These are phyloP conservation scores for California macrophylla DNA, from an alignment of 441 rosid genomes.

Conservation along the genomic window DNA sequence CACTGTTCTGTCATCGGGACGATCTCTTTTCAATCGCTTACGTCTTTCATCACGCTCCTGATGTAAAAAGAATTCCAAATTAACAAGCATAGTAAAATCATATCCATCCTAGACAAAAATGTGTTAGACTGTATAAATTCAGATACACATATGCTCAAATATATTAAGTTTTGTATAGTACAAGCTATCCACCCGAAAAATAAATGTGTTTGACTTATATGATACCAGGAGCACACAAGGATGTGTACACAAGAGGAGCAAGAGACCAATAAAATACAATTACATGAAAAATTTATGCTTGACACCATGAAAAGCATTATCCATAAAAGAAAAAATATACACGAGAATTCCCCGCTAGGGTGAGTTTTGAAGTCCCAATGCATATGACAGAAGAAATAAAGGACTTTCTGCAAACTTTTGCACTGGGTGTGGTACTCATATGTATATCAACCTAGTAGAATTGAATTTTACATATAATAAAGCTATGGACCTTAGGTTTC, in stretches of 20 bases:
- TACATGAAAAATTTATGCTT: neutral
- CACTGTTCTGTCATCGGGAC: slow-evolving; percentile 45
- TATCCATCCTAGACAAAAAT: neutral
- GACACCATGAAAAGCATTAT: neutral
- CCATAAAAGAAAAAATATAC: neutral
- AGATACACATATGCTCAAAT: neutral
- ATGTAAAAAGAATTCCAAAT: slow-evolving; percentile 8
- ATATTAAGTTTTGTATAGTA: no score
- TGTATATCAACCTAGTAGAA: neutral
- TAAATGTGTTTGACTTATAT: neutral
- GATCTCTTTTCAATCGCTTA: slow-evolving; percentile 58
- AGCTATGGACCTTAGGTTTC: neutral
- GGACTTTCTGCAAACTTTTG: neutral
- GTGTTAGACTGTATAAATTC: neutral
- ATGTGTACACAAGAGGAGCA: neutral
- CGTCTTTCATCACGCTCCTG: slow-evolving; percentile 97
- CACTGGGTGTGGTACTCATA: neutral
- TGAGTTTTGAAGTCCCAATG: neutral
- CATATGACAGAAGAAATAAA: neutral
- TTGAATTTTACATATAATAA: neutral
- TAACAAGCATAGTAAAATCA: neutral
- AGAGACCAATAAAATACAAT: neutral
- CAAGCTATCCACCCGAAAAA: neutral
- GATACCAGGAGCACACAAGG: neutral
- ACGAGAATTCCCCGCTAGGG: neutral